These are phyloP conservation scores for Tetramitus jugosus DNA, from an alignment of 208 protist species.

Conservation along the genomic window DNA sequence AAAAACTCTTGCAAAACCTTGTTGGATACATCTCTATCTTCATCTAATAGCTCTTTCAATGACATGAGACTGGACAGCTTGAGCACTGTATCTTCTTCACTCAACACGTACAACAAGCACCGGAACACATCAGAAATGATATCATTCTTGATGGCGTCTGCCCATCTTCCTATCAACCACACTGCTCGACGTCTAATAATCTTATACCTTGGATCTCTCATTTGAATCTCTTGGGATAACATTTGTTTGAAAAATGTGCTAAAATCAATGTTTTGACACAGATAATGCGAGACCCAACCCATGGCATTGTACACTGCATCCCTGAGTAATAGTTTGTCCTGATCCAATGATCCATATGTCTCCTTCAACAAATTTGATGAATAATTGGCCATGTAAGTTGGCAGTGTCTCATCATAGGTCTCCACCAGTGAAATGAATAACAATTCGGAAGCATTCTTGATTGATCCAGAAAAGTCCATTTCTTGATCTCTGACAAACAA, in stretches of 20 bases:
- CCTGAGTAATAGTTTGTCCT: neutral
- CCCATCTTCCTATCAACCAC: slow-evolving; percentile 12
- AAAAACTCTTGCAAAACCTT: neutral
- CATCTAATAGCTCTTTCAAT: neutral
- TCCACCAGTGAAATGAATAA: neutral
- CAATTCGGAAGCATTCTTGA: neutral
- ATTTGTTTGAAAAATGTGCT: neutral
- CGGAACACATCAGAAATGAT: neutral
- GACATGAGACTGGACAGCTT: neutral
- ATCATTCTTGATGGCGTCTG: neutral
- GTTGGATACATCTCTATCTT: neutral
- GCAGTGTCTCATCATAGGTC: neutral
- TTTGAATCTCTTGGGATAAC: neutral
- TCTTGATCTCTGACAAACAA: slow-evolving; percentile 18
- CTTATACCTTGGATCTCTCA: neutral
- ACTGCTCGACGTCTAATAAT: neutral
- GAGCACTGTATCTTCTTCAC: neutral
- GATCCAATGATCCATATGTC: neutral
- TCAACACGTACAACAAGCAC: neutral
- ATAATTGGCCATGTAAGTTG: slow-evolving; percentile 1
- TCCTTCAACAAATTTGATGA: neutral
- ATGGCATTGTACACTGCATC: neutral
- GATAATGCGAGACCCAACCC: slow-evolving; percentile 3
- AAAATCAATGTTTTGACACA: slow-evolving; percentile 6
- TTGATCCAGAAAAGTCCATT: neutral